A percentile compares a stretch with the other conserved stretches of the same genome.
phyloP scores from a whole-genome alignment of 345 rosid species.

The Kandelia obovata region DNA sequence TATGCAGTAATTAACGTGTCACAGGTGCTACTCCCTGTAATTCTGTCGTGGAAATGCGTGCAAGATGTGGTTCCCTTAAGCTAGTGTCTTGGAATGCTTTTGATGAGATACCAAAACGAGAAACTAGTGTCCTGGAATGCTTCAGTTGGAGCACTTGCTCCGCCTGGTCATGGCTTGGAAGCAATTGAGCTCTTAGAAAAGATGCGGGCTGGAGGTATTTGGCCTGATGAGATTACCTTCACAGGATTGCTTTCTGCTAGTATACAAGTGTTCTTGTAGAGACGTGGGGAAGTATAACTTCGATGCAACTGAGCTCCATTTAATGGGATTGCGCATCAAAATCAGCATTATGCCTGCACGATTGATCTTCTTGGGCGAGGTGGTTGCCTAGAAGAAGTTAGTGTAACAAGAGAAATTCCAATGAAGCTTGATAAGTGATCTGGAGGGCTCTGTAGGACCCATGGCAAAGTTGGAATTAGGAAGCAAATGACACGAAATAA shows the following conservation, averaged over 20 bases:
- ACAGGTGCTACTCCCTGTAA: conserved; percentile 10
- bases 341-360: conserved; percentile 60
- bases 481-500: conserved; percentile 15
- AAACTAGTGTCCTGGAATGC: conserved; percentile 56
- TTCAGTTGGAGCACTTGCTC: conserved; percentile 51
- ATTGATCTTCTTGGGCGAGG: conserved; percentile 49
- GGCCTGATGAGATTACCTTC: conserved; percentile 37
- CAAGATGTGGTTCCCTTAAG: conserved; percentile 1
- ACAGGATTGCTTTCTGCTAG: conserved; percentile 51
- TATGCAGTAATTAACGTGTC: conserved; percentile 6
- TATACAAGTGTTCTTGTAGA: conserved; percentile 42
- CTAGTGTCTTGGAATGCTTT: conserved; percentile 32
- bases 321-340: conserved; percentile 37
- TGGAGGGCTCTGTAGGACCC: conserved; percentile 16
- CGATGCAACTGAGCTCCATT: conserved; percentile 32
- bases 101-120: conserved; percentile 38
- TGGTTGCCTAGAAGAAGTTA: conserved; percentile 34
- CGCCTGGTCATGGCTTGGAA: conserved; percentile 44
- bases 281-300: conserved; percentile 43
- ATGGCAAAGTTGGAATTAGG: conserved; percentile 14
- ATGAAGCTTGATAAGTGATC: conserved; percentile 21
- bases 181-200: conserved; percentile 38
- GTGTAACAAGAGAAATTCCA: conserved; percentile 11
- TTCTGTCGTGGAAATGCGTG: conserved; percentile 48
- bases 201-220: conserved; percentile 38